A percentile compares a stretch with the other conserved stretches of the same genome.
These are phyloP conservation scores for Lineolata rhizophorae DNA, from an alignment of 495 filamentous ascomycete genomes.

Conservation along the genomic window DNA sequence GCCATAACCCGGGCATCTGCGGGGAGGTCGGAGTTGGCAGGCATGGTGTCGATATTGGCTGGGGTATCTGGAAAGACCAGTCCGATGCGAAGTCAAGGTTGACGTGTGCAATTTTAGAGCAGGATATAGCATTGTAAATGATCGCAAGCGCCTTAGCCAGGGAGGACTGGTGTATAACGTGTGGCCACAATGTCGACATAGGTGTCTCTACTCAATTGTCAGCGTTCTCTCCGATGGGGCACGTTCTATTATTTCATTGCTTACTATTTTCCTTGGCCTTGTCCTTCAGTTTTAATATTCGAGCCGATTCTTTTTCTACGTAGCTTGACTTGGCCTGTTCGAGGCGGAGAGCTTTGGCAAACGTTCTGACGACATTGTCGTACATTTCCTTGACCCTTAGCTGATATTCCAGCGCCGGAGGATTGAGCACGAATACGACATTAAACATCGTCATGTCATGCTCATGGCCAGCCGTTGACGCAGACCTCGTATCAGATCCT, in stretches of 20 bases:
- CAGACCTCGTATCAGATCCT: constrained; percentile 12
- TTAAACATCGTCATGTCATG: constrained; percentile 87
- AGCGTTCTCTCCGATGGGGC: constrained; percentile 10
- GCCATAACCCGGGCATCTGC: constrained; percentile 50
- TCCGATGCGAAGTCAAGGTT: constrained; percentile 34
- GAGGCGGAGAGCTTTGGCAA: constrained; percentile 73
- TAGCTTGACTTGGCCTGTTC: constrained; percentile 74
- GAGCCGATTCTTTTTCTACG: constrained; percentile 67
- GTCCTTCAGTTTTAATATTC: constrained; percentile 54
- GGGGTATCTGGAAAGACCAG: constrained; percentile 71
- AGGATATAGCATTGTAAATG: constrained; percentile 58
- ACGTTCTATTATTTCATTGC: constrained; percentile 11
- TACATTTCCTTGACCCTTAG: constrained; percentile 59
- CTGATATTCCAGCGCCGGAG: constrained; percentile 53
- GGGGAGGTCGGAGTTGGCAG: constrained; percentile 44
- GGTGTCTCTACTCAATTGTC: constrained; percentile 22
- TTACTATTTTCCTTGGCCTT: constrained; percentile 43
- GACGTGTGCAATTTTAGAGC: constrained; percentile 58
- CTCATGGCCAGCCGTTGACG: constrained; percentile 21
- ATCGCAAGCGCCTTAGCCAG: constrained; percentile 66
- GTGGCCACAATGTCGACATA: constrained; percentile 36
- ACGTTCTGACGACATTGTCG: constrained; percentile 68
- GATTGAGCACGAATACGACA: constrained; percentile 75
- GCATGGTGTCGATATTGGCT: constrained; percentile 50
- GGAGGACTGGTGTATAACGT: constrained; percentile 54